Base-by-base conservation (phyloP, 768 basidiomycete species). In the Psilocybe azurescens region DNA sequence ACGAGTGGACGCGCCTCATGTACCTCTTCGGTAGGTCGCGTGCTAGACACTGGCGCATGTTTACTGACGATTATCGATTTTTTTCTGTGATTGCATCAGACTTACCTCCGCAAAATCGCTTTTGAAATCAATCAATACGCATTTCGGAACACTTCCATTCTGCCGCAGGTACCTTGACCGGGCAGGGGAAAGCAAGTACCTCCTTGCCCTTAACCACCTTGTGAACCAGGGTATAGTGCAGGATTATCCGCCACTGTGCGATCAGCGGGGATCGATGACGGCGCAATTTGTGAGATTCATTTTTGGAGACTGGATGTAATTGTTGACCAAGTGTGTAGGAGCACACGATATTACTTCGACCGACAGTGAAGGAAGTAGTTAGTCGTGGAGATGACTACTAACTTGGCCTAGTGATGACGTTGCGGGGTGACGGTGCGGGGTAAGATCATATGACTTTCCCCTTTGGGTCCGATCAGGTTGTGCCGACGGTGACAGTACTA, bases 151-250 rank as follows among this genome's bases (percentile, higher is more conserved):
- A 10, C 77, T 99, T 62, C 96, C 97, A 3, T 99, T 93, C 76
- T 98, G 97, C 75, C 86, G 96, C 68, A 83, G 97, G 63, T 99
- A 99, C 75, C 85, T 99, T 18, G 97, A 99, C 70, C 88, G 96
- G 28, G 78, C 82, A 4, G 97, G 97, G 13, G 95, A 98, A 79
- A 94, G 86, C 79, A 94, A 91, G 75, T 97, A 99, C 74, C 79
- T 99, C 18, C 80, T 98, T 44, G 97, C 93, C 60, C 94, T 97
- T 59, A 96, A 95, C 68, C 87, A 97, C 65, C 82, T 99, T 6
- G 97, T 99, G 29, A 78, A 83, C 47, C 90, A 95, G 75, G 91
- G 90, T 1, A 87, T 98, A 57, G 95, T 99, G 2, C 86, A 89
- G 65, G 93, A 91, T 64, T 98, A 99, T 73, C 97, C 94, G 9